phyloP scores from a whole-genome alignment of 768 basidiomycete genomes.

The Termitomyces heimii region DNA sequence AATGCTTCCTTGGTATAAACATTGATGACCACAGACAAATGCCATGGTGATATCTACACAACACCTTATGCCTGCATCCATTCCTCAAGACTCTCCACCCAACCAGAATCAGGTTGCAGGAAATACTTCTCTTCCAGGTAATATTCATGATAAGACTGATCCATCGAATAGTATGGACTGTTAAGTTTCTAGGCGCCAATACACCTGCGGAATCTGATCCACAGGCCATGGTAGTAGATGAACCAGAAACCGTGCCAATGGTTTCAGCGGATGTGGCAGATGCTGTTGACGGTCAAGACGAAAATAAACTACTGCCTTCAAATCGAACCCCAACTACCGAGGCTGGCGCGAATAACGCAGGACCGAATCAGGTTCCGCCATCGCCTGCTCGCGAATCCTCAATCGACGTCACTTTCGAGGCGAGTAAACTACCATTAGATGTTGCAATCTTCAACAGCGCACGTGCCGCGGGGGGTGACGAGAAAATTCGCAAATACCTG shows the following conservation, averaged over 20 bases:
- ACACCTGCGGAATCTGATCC: constrained; percentile 22
- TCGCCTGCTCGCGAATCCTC: constrained; percentile 39
- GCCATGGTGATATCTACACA: constrained; percentile 91
- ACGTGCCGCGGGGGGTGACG: constrained; percentile 81
- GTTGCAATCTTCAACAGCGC: constrained; percentile 91
- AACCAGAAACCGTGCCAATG: constrained; percentile 25
- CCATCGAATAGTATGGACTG: background rate
- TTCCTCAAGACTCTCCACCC: constrained; percentile 20
- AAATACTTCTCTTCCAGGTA: constrained; percentile 12
- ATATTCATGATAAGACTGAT: background rate
- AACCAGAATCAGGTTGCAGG: constrained; percentile 9
- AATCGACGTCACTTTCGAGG: constrained; percentile 80
- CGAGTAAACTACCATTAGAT: constrained; percentile 86
- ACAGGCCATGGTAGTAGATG: constrained; percentile 24
- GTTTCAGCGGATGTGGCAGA: constrained; percentile 29
- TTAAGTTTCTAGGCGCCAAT: constrained; percentile 9
- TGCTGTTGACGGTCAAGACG: constrained; percentile 44
- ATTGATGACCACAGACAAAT: constrained; percentile 51
- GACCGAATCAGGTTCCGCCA: constrained; percentile 15
- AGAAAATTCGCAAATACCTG: constrained; percentile 85
- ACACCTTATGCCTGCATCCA: constrained; percentile 51
- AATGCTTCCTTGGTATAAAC: constrained; percentile 3
- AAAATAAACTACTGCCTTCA: constrained; percentile 26
- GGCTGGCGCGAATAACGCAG: constrained; percentile 5
- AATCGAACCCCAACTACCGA: constrained; percentile 12